Base-by-base conservation (phyloP, 75 land plant species). In the Isoetes taiwanensis region DNA sequence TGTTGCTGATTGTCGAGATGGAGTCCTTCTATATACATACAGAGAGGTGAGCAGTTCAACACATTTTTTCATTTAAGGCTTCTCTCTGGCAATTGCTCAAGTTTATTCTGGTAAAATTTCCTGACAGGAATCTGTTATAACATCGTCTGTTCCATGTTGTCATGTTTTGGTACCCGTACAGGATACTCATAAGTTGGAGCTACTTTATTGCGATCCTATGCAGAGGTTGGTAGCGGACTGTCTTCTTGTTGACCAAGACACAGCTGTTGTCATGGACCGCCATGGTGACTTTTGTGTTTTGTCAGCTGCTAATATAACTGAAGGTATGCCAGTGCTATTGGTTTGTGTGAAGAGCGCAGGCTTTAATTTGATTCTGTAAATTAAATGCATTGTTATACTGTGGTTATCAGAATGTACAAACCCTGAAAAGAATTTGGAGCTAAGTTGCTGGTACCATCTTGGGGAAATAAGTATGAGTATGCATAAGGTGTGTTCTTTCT, bases 1-100 rank as follows among this genome's bases (percentile, higher is more conserved):
- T 43, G 96, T 93, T 43, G 95, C 90, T 31, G 98, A 93, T 72
- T 84, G 96, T 64, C 85, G 96, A 23, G 98, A 93, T 80, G 98
- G 98, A 1, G 61, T 93, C 28, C 73, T 87, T 30, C 74, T 87
- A 43, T 91, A 70, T 55, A 75, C 83, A 5, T 93, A 84, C 57
- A 74, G 70, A 62, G 95, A 87, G 90, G 96, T 87, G 41, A 26
- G 57, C n/a, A 19, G 6, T 30, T 28, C 14, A 10, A 9, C 39
- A 9, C 14, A 9, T 37, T 10, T 10, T 37, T 10, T 10, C 12
- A 9, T 37, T 14, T 37, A 14, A 37, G 9, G 39, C 12, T 10
- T 37, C 14, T 10, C 39, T 10, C 39, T 37, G 9, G 39, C 9
- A 14, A 9, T 37, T 14, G 12, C 39, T 37, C 39, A 10, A 10